phyloP scores from a whole-genome alignment of 768 basidiomycete species.

The Russula sp. region DNA sequence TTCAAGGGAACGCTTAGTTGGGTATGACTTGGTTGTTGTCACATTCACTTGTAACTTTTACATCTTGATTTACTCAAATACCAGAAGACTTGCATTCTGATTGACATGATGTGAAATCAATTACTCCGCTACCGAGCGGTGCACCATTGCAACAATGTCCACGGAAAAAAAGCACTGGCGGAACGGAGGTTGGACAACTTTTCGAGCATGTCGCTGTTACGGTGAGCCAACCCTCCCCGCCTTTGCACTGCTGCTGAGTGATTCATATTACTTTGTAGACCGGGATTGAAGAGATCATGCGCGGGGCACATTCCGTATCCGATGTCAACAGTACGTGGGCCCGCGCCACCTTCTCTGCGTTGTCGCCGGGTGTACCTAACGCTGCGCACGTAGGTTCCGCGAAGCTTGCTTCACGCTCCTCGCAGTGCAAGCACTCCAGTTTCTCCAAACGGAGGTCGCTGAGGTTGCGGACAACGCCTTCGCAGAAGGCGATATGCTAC shows the following conservation, averaged over 20 bases:
- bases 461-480: conserved; percentile 66
- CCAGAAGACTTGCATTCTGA: no score
- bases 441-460: conserved; percentile 65
- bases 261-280: conserved; percentile 35
- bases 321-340: conserved; percentile 60
- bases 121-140: no score
- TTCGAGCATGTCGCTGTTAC: conserved; percentile 59
- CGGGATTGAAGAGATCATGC: conserved; percentile 53
- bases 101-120: no score
- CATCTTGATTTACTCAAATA: no score
- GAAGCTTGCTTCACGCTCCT: conserved; percentile 68
- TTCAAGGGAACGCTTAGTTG: not conserved
- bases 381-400: conserved; percentile 51
- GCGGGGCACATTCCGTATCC: conserved; percentile 58
- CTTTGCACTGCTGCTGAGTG: not conserved
- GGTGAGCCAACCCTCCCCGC: conserved; percentile 37
- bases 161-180: conserved; percentile 14
- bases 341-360: not conserved
- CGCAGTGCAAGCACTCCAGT: conserved; percentile 59
- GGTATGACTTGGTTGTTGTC: not conserved
- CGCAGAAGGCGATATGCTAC: conserved; percentile 56
- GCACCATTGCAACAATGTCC: conserved; percentile 3
- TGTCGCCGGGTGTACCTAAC: not conserved
- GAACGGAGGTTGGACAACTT: conserved; percentile 58
- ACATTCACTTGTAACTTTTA: no score